These are phyloP conservation scores for Penicillium herquei DNA, from an alignment of 495 filamentous ascomycete species.

Conservation along the genomic window DNA sequence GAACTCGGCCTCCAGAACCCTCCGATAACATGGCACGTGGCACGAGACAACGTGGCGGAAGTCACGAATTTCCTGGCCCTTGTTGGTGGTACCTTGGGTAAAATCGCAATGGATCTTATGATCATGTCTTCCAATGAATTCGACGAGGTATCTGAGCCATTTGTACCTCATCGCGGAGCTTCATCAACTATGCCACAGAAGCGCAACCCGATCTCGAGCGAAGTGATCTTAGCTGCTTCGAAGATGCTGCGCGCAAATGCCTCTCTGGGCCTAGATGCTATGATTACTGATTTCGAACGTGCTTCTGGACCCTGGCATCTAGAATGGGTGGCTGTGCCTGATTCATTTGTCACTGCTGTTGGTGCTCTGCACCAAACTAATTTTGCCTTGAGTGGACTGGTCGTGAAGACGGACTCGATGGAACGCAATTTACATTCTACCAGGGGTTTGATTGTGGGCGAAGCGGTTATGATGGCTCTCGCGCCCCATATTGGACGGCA, in stretches of 20 bases:
- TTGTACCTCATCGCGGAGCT: conserved; percentile 48
- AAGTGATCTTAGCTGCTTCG: conserved; percentile 48
- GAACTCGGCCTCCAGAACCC: conserved; percentile 33
- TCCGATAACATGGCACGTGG: conserved; percentile 43
- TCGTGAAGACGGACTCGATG: conserved; percentile 27
- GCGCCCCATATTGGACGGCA: conserved; percentile 41
- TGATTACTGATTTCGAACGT: conserved; percentile 49
- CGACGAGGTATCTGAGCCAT: conserved; percentile 47
- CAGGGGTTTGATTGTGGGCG: conserved; percentile 45
- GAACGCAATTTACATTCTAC: conserved; percentile 40
- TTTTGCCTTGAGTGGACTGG: conserved; percentile 4
- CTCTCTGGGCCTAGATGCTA: conserved; percentile 41
- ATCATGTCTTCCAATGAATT: conserved; percentile 51
- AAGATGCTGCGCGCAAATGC: conserved; percentile 43
- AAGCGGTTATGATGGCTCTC: conserved; percentile 53
- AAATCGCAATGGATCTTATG: conserved; percentile 49
- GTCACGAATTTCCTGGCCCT: conserved; percentile 44
- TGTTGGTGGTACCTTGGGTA: conserved; percentile 43
- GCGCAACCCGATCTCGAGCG: conserved; percentile 49
- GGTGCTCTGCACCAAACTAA: conserved; percentile 44
- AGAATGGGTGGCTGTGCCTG: conserved; percentile 48
- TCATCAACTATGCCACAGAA: conserved; percentile 54
- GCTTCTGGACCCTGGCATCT: conserved; percentile 50
- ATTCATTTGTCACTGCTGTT: conserved; percentile 40
- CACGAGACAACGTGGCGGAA: conserved; percentile 44